A percentile compares a stretch with the other conserved stretches of the same genome.
Conservation (phyloP, 2,329 filamentous ascomycete genomes). For the Tolypocladium guangdongense region DNA sequence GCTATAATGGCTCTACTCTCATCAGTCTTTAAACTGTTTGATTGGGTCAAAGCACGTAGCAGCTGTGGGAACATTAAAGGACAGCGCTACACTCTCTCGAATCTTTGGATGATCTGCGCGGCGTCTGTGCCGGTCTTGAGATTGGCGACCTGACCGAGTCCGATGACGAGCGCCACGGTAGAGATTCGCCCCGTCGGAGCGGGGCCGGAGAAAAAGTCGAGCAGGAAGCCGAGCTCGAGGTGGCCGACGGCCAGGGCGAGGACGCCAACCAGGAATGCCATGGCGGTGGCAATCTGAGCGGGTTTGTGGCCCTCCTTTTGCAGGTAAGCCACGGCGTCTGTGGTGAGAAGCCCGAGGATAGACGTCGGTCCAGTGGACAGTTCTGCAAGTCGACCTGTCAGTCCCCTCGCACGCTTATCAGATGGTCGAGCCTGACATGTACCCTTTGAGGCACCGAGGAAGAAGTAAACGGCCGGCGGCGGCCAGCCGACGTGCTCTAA, state of each 20-base stretch:
- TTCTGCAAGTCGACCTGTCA: constrained; percentile 24
- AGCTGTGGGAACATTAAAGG: no score
- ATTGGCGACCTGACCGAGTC: constrained; percentile 51
- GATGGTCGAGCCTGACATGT: not conserved
- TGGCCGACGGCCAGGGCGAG: constrained; percentile 49
- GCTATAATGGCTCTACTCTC: no score
- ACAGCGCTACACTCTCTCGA: no score
- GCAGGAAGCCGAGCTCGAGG: constrained; percentile 51
- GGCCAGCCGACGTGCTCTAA: constrained; percentile 49
- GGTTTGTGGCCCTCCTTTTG: constrained; percentile 37
- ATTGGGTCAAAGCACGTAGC: no score
- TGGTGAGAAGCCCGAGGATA: constrained; percentile 51
- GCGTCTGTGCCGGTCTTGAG: constrained; percentile 41
- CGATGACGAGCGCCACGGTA: constrained; percentile 54
- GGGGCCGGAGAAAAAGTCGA: constrained; percentile 55
- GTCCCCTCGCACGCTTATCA: not conserved
- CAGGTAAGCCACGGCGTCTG: constrained; percentile 46
- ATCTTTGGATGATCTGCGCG: constrained; percentile 46
- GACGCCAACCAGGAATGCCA: constrained; percentile 53
- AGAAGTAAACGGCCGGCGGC: constrained; percentile 43
- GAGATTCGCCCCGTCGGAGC: constrained; percentile 57
- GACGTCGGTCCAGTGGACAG: constrained; percentile 54
- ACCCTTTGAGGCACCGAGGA: constrained; percentile 54
- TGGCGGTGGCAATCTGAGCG: constrained; percentile 46
- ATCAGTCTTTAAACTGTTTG: no score